Evolutionary conservation across 2,329 filamentous ascomycete genomes (phyloP).

Genomic region (Phialocephala subalpina): DNA sequence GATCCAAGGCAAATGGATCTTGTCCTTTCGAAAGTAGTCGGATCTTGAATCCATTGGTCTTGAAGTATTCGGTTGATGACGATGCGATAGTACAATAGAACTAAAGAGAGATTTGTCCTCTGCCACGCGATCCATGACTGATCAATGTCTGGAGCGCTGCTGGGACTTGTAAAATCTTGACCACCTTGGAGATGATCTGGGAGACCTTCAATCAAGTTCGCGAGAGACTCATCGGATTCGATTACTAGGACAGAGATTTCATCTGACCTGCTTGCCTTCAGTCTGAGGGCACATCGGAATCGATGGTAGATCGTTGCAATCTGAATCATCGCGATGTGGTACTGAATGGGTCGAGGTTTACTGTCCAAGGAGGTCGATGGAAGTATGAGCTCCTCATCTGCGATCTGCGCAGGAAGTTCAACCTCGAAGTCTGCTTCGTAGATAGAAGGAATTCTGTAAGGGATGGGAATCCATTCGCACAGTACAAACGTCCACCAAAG

Average conservation of each 20-base stretch:
- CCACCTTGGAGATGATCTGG: not conserved
- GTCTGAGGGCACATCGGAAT: not conserved
- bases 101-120: not conserved
- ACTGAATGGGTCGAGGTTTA: not conserved
- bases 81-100: not conserved
- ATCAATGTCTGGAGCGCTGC: not conserved
- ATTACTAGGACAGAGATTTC: not conserved
- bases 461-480: not conserved
- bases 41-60: slow-evolving; percentile 2
- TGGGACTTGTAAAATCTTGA: not conserved
- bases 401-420: not conserved
- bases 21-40: not conserved
- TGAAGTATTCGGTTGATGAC: not conserved
- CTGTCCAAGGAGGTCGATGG: not conserved
- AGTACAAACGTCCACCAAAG: slow-evolving; percentile 1
- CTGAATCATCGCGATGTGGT: slow-evolving; percentile 6
- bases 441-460: not conserved
- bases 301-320: not conserved
- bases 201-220: not conserved
- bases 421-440: not conserved
- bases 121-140: slow-evolving; percentile 1
- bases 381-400: not conserved
- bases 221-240: not conserved
- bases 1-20: not conserved
- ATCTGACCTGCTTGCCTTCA: not conserved